Evolutionary conservation across 768 basidiomycete genomes (phyloP).

Genomic region (Hemileccinum impolitum): DNA sequence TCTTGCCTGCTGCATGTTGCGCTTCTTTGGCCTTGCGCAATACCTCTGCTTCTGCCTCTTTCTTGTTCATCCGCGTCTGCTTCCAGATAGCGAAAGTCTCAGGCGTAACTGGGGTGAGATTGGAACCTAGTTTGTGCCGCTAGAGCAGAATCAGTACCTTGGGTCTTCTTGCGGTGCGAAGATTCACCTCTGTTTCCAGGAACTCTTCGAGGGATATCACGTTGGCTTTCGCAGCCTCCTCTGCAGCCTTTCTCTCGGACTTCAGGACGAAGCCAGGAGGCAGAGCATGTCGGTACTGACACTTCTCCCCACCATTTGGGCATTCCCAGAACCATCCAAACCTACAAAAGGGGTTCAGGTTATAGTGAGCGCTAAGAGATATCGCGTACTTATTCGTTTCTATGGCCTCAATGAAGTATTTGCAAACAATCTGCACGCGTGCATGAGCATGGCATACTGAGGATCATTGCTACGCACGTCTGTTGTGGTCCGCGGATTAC

Average conservation of each 20-base stretch:
- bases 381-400: conserved; percentile 71
- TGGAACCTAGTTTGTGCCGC: conserved; percentile 91
- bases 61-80: conserved; percentile 92
- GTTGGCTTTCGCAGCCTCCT: conserved; percentile 87
- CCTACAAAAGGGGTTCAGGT: conserved; percentile 29
- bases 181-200: conserved; percentile 87
- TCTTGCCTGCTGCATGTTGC: conserved; percentile 85
- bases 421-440: conserved; percentile 84
- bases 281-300: conserved; percentile 92
- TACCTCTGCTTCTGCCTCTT: conserved; percentile 83
- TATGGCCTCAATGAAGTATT: conserved; percentile 94
- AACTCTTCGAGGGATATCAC: conserved; percentile 94
- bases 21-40: conserved; percentile 77
- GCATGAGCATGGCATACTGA: conserved; percentile 8
- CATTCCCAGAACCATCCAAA: conserved; percentile 98
- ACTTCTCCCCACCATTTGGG: conserved; percentile 75
- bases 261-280: conserved; percentile 96
- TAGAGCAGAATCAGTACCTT: conserved; percentile 29
- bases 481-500: conserved; percentile 88
- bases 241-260: conserved; percentile 87
- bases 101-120: conserved; percentile 88
- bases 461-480: conserved; percentile 54
- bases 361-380: neutral
- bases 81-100: conserved; percentile 96
- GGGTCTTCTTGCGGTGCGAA: neutral